A percentile compares a stretch with the other conserved stretches of the same genome.
Evolutionary conservation across 2,329 filamentous ascomycete species (phyloP).

Genomic region (Dactylellina parvicollis): DNA sequence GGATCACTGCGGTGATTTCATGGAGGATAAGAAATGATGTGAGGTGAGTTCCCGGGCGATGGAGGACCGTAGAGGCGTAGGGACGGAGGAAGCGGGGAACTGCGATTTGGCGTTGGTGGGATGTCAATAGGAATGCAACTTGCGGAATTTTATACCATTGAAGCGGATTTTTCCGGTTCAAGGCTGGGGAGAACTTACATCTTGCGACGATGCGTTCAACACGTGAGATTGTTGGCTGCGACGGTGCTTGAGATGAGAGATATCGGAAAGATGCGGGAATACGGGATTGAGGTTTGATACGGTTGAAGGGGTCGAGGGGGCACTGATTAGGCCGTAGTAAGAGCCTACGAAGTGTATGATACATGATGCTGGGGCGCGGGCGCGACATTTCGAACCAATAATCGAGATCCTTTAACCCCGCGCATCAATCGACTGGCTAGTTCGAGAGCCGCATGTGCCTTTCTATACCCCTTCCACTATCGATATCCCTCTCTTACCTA

Average conservation of each 20-base stretch:
- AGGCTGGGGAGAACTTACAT: constrained; percentile 10
- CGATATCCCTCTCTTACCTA: too few species aligned
- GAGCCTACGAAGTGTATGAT: too few species aligned
- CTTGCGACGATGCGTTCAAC: constrained; percentile 29
- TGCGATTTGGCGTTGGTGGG: background rate
- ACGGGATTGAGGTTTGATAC: background rate
- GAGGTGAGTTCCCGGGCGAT: constrained; percentile 82
- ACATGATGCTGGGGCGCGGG: too few species aligned
- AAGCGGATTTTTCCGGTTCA: background rate
- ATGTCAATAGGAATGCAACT: background rate
- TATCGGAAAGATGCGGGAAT: background rate
- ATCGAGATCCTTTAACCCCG: too few species aligned
- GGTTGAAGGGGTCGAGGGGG: background rate
- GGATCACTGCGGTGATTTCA: constrained; percentile 87
- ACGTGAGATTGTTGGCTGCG: constrained; percentile 2
- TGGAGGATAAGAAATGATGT: constrained; percentile 89
- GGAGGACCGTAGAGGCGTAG: constrained; percentile 75
- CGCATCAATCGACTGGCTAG: too few species aligned
- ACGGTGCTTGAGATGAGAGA: background rate
- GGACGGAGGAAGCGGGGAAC: constrained; percentile 53
- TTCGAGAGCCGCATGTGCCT: too few species aligned
- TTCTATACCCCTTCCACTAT: too few species aligned
- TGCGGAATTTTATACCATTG: too few species aligned
- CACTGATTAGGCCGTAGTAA: too few species aligned
- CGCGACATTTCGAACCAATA: too few species aligned